A percentile compares a stretch with the other conserved stretches of the same genome.
Evolutionary conservation across 106 monocot genomes (phyloP).

Genomic region (Allium fistulosum): DNA sequence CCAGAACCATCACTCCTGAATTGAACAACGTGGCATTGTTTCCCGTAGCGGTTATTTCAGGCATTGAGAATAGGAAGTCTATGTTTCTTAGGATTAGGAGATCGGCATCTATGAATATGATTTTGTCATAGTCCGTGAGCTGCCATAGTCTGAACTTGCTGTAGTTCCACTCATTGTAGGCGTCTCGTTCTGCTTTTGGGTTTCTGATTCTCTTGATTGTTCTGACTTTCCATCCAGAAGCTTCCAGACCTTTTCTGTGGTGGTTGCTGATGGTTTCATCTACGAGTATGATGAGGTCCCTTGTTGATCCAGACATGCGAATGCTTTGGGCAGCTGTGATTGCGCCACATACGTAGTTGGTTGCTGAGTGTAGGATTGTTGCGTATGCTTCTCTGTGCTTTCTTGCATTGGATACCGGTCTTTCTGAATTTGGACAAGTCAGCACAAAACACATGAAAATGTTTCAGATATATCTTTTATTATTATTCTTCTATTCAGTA

Average conservation of each 20-base stretch:
- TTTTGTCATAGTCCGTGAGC: conserved; percentile 45
- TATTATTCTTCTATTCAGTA: neutral
- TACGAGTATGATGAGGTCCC: conserved; percentile 30
- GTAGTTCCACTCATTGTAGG: conserved; percentile 67
- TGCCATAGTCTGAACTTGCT: conserved; percentile 66
- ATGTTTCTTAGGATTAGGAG: conserved; percentile 49
- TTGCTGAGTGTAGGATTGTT: conserved; percentile 30
- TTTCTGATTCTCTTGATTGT: conserved; percentile 48
- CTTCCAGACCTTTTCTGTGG: conserved; percentile 29
- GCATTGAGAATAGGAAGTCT: conserved; percentile 40
- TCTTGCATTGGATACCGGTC: conserved; percentile 5
- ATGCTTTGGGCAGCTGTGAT: conserved; percentile 53
- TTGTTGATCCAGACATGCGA: conserved; percentile 29
- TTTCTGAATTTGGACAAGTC: conserved; percentile 4
- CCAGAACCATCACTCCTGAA: conserved; percentile 50
- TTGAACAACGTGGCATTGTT: conserved; percentile 54
- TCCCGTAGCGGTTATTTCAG: conserved; percentile 41
- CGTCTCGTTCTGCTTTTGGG: conserved; percentile 44
- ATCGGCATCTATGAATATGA: conserved; percentile 57
- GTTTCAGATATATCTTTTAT: neutral
- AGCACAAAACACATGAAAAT: neutral
- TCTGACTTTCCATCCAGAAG: conserved; percentile 22
- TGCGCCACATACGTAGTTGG: conserved; percentile 44
- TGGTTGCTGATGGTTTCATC: conserved; percentile 36
- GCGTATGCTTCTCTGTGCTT: conserved; percentile 26